Conservation (phyloP, 768 basidiomycete species). For the Tricholoma terreum region DNA sequence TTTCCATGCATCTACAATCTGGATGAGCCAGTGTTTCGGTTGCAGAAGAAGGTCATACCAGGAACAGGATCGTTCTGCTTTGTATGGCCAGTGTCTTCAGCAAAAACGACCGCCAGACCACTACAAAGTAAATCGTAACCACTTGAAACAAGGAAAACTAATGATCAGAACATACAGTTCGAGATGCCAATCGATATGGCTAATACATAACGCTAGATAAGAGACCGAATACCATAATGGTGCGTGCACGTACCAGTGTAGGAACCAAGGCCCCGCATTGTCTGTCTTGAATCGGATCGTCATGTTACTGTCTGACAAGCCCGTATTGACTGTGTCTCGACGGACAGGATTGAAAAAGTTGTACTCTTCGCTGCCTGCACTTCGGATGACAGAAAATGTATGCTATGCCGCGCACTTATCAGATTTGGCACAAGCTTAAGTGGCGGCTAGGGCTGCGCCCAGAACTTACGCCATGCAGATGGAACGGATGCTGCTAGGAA, state of each 20-base stretch:
- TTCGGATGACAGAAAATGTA: constrained; percentile 36
- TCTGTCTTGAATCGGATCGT: constrained; percentile 59
- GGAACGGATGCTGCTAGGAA: constrained; percentile 30
- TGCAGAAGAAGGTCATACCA: not conserved
- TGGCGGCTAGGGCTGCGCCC: too few relatives aligned
- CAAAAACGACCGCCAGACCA: not conserved
- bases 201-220: not conserved
- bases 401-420: constrained; percentile 22
- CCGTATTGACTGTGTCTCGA: constrained; percentile 36
- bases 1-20: not conserved
- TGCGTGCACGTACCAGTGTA: constrained; percentile 1
- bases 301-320: constrained; percentile 31
- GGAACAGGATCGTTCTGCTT: not conserved
- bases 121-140: not conserved
- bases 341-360: constrained; percentile 18
- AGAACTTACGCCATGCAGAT: constrained; percentile 28
- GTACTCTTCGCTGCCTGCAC: constrained; percentile 24
- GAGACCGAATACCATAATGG: not conserved
- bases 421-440: too few relatives aligned
- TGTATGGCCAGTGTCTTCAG: not conserved
- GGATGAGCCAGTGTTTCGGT: not conserved
- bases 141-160: too few relatives aligned
- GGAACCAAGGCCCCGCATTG: constrained; percentile 56
- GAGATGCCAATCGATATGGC: constrained; percentile 9
- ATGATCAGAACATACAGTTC: constrained; percentile 2